Evolutionary conservation across 2,329 filamentous ascomycete species (phyloP).

Genomic region (Ceratocystis ficicola): DNA sequence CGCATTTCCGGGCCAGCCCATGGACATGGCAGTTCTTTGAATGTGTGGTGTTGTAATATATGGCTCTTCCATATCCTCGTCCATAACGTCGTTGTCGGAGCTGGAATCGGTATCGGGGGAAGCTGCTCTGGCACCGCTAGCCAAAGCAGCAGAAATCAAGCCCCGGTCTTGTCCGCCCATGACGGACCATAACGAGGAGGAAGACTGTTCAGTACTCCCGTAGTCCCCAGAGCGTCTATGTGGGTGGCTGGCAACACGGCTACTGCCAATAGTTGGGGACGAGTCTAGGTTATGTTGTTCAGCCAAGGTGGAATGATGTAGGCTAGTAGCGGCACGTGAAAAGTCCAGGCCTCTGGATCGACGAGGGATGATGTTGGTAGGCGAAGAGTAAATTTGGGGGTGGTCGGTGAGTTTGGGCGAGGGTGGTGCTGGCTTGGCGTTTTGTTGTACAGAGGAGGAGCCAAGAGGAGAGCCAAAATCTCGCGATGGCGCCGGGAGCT

Average conservation of each 20-base stretch:
- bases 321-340: constrained; percentile 79
- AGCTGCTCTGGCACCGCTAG: constrained; percentile 55
- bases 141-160: constrained; percentile 63
- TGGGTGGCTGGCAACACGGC: constrained; percentile 43
- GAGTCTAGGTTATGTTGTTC: constrained; percentile 81
- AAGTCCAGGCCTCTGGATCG: constrained; percentile 87
- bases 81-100: constrained; percentile 57
- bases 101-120: constrained; percentile 67
- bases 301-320: constrained; percentile 90
- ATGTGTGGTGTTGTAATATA: constrained; percentile 70
- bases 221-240: constrained; percentile 43
- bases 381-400: constrained; percentile 73
- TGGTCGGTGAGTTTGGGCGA: constrained; percentile 66
- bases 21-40: constrained; percentile 15
- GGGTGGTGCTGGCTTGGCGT: background rate
- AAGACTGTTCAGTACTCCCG: constrained; percentile 48
- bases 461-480: constrained; percentile 16
- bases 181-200: constrained; percentile 59
- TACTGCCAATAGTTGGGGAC: constrained; percentile 63
- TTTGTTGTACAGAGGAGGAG: constrained; percentile 4
- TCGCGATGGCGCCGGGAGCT: constrained; percentile 4
- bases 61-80: constrained; percentile 65
- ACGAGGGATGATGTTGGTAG: constrained; percentile 75
- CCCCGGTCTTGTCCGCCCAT: constrained; percentile 58
- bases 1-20: constrained; percentile 50